phyloP scores from a whole-genome alignment of 2,329 filamentous ascomycete species.

The Curvularia sp. region DNA sequence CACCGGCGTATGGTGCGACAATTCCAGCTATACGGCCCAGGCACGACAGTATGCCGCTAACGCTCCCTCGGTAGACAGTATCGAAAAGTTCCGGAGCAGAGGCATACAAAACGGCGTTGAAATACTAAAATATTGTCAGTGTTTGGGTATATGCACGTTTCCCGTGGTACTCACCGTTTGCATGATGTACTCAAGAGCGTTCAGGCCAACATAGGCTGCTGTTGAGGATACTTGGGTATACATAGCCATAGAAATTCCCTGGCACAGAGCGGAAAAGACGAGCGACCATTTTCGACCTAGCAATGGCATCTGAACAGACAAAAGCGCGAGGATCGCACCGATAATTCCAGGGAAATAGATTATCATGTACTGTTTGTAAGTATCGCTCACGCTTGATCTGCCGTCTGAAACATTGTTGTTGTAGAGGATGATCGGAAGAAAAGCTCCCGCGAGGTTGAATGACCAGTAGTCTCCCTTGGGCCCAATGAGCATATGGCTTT shows the following conservation, averaged over 20 bases:
- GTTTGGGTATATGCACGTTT: too few relatives aligned
- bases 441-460: conserved; percentile 39
- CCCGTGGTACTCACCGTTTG: conserved; percentile 30
- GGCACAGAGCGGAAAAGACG: conserved; percentile 38
- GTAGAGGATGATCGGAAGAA: conserved; percentile 39
- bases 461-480: conserved; percentile 43
- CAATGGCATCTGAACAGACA: conserved; percentile 37
- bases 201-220: conserved; percentile 38
- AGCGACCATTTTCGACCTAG: conserved; percentile 41
- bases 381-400: conserved; percentile 32
- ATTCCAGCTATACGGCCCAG: conserved; percentile 40
- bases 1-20: conserved; percentile 40
- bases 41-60: conserved; percentile 42
- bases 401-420: conserved; percentile 41
- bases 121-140: conserved; percentile 26
- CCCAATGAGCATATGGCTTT: neutral
- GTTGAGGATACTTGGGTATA: conserved; percentile 40
- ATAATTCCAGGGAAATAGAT: conserved; percentile 42
- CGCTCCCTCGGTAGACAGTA: conserved; percentile 39
- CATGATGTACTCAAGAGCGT: conserved; percentile 45
- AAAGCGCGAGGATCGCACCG: conserved; percentile 33
- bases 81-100: conserved; percentile 42
- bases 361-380: conserved; percentile 42
- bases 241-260: conserved; percentile 42
- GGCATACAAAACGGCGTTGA: conserved; percentile 42